A percentile compares a stretch with the other conserved stretches of the same genome.
phyloP scores from a whole-genome alignment of 179 eudicot genomes.

The Corrigiola litoralis region DNA sequence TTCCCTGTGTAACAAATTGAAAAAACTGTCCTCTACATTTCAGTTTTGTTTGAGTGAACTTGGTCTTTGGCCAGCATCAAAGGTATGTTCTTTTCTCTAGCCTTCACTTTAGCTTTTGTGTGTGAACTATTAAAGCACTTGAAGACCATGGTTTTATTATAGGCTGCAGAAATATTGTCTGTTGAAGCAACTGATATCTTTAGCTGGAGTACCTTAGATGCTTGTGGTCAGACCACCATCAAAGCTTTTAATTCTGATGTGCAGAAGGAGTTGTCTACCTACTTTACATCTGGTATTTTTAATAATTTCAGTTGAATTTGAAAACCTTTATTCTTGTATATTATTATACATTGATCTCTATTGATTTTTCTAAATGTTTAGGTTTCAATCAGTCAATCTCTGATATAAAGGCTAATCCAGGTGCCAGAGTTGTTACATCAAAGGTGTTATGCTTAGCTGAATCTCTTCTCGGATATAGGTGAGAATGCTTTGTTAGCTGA shows the following conservation, averaged over 20 bases:
- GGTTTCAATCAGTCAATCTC: slow-evolving; percentile 26
- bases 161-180: slow-evolving; percentile 74
- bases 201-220: slow-evolving; percentile 52
- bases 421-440: slow-evolving; percentile 46
- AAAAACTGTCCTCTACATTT: slow-evolving; percentile 42
- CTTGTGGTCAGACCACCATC: slow-evolving; percentile 37
- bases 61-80: slow-evolving; percentile 73
- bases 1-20: slow-evolving; percentile 40
- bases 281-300: slow-evolving; percentile 54
- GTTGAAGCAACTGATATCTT: slow-evolving; percentile 35
- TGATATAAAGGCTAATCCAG: slow-evolving; percentile 33
- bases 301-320: background rate
- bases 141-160: slow-evolving; percentile 14
- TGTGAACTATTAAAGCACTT: slow-evolving; percentile 7
- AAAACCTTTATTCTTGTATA: background rate
- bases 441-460: slow-evolving; percentile 68
- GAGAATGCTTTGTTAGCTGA: slow-evolving; percentile 7
- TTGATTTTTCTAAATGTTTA: slow-evolving; percentile 6
- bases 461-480: slow-evolving; percentile 74
- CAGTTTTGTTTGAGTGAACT: slow-evolving; percentile 71
- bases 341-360: background rate
- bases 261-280: slow-evolving; percentile 34
- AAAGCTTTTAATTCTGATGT: slow-evolving; percentile 54
- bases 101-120: background rate
- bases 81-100: slow-evolving; percentile 44